Evolutionary conservation across 1,284 basidiomycete genomes (phyloP).

Genomic region (Jaminaea rosea): DNA sequence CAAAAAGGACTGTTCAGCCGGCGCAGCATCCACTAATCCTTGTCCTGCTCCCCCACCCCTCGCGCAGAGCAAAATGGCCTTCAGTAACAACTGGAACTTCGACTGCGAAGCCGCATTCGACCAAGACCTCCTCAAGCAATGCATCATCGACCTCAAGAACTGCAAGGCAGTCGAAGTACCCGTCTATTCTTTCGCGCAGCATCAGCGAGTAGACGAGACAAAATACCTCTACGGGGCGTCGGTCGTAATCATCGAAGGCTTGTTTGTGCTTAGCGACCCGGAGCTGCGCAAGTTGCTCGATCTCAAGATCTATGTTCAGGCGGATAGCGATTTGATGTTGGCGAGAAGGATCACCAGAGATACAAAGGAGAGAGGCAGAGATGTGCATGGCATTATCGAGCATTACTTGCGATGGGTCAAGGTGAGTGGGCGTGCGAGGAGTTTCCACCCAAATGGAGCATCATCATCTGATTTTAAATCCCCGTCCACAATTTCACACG

Average conservation of each 20-base stretch:
- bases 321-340: constrained; percentile 93
- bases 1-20: background rate
- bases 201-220: constrained; percentile 74
- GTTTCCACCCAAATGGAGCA: too few relatives aligned
- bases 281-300: constrained; percentile 71
- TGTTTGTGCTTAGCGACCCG: constrained; percentile 69
- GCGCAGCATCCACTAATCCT: background rate
- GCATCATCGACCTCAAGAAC: constrained; percentile 68
- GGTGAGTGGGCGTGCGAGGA: too few relatives aligned
- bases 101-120: constrained; percentile 91
- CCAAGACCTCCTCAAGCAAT: constrained; percentile 74
- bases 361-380: constrained; percentile 74
- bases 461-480: too few relatives aligned
- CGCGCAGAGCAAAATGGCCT: constrained; percentile 55
- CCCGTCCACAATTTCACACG: constrained; percentile 52
- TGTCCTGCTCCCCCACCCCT: background rate
- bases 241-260: constrained; percentile 91
- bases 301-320: constrained; percentile 63
- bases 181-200: constrained; percentile 83
- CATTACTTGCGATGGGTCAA: constrained; percentile 84
- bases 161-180: constrained; percentile 64
- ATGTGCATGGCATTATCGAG: constrained; percentile 75
- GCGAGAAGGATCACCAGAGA: constrained; percentile 82
- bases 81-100: constrained; percentile 77
- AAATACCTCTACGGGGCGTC: constrained; percentile 90